Conservation (phyloP, 2,329 filamentous ascomycete species). For the Phyllosticta capitalensis region DNA sequence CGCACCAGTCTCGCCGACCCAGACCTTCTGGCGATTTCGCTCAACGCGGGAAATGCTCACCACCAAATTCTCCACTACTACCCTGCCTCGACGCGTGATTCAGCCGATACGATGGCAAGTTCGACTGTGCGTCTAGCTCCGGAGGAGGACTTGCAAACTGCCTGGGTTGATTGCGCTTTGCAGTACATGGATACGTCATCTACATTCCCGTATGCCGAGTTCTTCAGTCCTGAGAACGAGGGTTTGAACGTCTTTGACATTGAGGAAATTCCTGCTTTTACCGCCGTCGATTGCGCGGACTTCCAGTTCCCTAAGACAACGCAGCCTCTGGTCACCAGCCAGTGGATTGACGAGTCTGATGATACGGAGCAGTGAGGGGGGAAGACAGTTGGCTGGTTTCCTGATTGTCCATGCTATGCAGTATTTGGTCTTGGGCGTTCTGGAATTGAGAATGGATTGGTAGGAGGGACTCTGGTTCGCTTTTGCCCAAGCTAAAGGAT, state of each 20-base stretch:
- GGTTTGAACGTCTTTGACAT: not conserved
- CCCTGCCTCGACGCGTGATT: not conserved
- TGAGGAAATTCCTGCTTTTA: not conserved
- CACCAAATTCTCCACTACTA: not conserved
- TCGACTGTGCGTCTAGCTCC: not conserved
- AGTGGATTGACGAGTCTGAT: not conserved
- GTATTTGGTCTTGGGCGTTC: not conserved
- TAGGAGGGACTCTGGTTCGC: no score
- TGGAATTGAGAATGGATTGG: not conserved
- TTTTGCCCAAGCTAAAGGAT: no score
- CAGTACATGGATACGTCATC: not conserved
- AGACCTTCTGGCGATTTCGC: not conserved
- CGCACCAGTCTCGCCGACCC: not conserved
- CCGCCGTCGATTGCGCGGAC: not conserved
- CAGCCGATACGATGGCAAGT: not conserved
- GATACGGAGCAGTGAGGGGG: not conserved
- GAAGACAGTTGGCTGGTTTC: not conserved
- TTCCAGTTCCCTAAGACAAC: not conserved
- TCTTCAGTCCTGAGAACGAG: not conserved
- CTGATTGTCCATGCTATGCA: not conserved
- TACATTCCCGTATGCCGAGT: not conserved
- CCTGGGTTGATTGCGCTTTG: not conserved
- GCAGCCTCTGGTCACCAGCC: not conserved
- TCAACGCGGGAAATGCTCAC: not conserved
- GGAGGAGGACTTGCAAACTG: not conserved